Conservation (phyloP, 805 yeast genomes). For the Candida khao-thaluensis region DNA sequence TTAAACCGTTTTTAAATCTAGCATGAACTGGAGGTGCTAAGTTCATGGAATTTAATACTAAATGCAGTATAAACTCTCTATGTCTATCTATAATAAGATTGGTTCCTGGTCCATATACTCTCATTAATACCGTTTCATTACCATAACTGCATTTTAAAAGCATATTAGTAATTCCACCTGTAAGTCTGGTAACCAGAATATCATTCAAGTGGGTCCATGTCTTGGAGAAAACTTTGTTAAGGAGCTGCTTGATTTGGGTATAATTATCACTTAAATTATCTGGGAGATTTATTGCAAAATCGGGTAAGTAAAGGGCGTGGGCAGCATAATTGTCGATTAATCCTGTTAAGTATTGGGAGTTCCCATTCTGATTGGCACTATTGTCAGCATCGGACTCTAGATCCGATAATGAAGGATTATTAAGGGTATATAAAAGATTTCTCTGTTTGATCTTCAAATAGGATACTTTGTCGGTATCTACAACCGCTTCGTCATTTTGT, state of each 20-base stretch:
- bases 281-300: constrained; percentile 38
- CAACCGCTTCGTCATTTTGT: neutral
- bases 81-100: constrained; percentile 69
- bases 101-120: constrained; percentile 77
- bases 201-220: constrained; percentile 32
- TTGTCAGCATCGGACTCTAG: constrained; percentile 34
- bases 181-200: constrained; percentile 43
- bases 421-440: constrained; percentile 34
- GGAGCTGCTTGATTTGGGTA: constrained; percentile 37
- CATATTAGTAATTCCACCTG: constrained; percentile 68
- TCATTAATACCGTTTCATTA: constrained; percentile 49
- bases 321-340: constrained; percentile 32
- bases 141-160: constrained; percentile 46
- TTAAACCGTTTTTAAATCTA: constrained; percentile 67
- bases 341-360: constrained; percentile 9
- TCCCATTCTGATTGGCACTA: constrained; percentile 3
- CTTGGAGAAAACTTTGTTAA: constrained; percentile 45
- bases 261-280: constrained; percentile 33
- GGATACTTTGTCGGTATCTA: neutral
- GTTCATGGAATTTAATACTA: constrained; percentile 54
- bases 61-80: constrained; percentile 70
- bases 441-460: constrained; percentile 20
- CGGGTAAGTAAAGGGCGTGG: constrained; percentile 52
- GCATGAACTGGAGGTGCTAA: constrained; percentile 72
- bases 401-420: constrained; percentile 38